A percentile compares a stretch with the other conserved stretches of the same genome.
phyloP scores from a whole-genome alignment of 192 early-diverging fungal genomes.

The Dispira simplex region DNA sequence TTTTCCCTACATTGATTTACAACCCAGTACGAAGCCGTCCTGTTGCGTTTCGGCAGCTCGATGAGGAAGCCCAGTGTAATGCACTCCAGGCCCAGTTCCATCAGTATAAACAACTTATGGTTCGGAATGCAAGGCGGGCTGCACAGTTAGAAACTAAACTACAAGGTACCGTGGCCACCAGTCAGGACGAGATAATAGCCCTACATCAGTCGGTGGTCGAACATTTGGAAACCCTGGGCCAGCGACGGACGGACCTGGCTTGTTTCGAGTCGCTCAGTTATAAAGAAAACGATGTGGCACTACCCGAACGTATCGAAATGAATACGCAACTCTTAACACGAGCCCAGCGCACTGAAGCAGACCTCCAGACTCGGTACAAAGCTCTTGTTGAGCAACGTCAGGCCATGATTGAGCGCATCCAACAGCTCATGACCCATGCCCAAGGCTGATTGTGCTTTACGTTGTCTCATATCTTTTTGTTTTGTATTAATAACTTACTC shows the following conservation, averaged over 20 bases:
- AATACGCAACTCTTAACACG: conserved; percentile 25
- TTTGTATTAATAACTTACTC: too few relatives aligned
- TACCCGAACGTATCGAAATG: conserved; percentile 35
- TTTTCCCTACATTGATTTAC: neutral
- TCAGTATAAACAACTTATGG: conserved; percentile 46
- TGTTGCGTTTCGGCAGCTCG: neutral
- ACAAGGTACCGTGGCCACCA: conserved; percentile 65
- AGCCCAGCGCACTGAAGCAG: conserved; percentile 29
- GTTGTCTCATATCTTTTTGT: too few relatives aligned
- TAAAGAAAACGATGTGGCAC: conserved; percentile 33
- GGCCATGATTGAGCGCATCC: conserved; percentile 14
- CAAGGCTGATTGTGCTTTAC: too few relatives aligned
- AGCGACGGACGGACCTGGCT: conserved; percentile 35
- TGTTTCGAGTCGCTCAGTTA: conserved; percentile 42
- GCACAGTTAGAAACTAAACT: conserved; percentile 79
- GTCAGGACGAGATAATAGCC: conserved; percentile 49
- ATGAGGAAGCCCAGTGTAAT: neutral
- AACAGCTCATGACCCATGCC: neutral
- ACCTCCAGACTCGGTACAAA: conserved; percentile 52
- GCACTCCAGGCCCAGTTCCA: conserved; percentile 1
- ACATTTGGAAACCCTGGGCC: conserved; percentile 39
- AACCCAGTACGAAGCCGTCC: neutral
- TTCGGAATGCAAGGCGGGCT: conserved; percentile 51
- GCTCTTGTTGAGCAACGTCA: conserved; percentile 35
- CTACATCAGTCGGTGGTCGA: conserved; percentile 41